Percentiles rank a stretch among this genome's conserved stretches.
phyloP scores from a whole-genome alignment of 179 eudicot species.

The Corrigiola litoralis region DNA sequence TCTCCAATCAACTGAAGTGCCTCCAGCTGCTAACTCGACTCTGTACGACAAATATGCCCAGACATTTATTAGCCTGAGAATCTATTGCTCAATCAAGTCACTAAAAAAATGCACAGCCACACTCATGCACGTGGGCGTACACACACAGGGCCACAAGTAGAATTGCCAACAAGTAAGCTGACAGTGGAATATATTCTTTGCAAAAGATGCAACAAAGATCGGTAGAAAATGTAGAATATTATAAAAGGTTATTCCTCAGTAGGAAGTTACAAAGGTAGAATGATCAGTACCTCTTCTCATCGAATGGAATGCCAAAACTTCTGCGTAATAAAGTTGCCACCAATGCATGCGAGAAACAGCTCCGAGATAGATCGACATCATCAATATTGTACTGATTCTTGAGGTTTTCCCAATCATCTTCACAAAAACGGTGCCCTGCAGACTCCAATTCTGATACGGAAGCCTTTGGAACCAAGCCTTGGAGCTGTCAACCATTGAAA shows the following conservation, averaged over 20 bases:
- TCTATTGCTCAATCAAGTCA: neutral
- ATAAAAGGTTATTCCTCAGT: neutral
- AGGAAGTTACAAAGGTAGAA: neutral
- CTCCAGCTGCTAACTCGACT: constrained; percentile 21
- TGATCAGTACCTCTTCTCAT: constrained; percentile 24
- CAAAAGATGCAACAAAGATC: neutral
- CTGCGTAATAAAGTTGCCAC: constrained; percentile 18
- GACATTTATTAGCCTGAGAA: neutral
- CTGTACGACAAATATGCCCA: constrained; percentile 2
- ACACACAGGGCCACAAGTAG: no score
- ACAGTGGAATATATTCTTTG: no score
- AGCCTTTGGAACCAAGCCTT: constrained; percentile 21
- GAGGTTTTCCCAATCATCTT: constrained; percentile 23
- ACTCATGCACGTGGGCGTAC: neutral
- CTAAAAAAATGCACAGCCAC: neutral
- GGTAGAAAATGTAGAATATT: neutral
- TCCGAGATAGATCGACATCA: constrained; percentile 20
- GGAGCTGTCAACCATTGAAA: constrained; percentile 18
- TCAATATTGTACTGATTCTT: constrained; percentile 19
- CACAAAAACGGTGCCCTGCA: constrained; percentile 27
- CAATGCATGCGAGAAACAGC: constrained; percentile 31
- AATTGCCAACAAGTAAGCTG: no score
- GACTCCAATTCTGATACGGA: constrained; percentile 26
- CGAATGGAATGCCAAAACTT: constrained; percentile 18
- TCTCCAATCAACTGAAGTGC: constrained; percentile 33